A percentile compares a stretch with the other conserved stretches of the same genome.
Evolutionary conservation across 192 early-diverging fungal genomes (phyloP).

Genomic region (Coemansia sp.): DNA sequence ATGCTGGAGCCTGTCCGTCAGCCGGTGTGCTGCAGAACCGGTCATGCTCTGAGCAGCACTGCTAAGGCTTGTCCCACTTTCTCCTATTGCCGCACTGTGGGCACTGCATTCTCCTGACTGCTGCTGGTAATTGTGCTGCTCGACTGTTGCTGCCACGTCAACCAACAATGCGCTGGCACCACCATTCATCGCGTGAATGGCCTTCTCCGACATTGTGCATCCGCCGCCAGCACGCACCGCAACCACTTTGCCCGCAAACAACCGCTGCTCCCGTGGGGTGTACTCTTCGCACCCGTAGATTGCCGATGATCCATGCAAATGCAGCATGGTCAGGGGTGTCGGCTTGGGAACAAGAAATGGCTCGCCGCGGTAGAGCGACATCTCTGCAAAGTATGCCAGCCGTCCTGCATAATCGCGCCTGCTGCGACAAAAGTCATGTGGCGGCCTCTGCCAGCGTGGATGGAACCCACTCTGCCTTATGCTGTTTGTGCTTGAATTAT

Average conservation of each 20-base stretch:
- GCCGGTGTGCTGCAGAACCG: slow-evolving; percentile 4
- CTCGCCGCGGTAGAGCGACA: slow-evolving; percentile 29
- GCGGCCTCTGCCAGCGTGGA: background rate
- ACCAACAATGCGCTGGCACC: slow-evolving; percentile 43
- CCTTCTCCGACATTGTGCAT: slow-evolving; percentile 42
- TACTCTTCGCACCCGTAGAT: slow-evolving; percentile 47
- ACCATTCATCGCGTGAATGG: slow-evolving; percentile 40
- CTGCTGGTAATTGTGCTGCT: slow-evolving; percentile 3
- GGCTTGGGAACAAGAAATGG: slow-evolving; percentile 20
- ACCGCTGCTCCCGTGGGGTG: slow-evolving; percentile 28
- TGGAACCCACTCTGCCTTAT: background rate
- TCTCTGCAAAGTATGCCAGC: slow-evolving; percentile 39
- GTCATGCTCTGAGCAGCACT: background rate
- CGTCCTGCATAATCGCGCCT: slow-evolving; percentile 31
- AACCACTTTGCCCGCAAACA: slow-evolving; percentile 29
- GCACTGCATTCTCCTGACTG: background rate
- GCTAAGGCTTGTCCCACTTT: background rate
- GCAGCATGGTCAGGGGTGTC: slow-evolving; percentile 32
- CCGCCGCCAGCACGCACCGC: slow-evolving; percentile 33
- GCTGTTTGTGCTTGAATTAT: slow-evolving; percentile 9
- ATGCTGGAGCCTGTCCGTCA: slow-evolving; percentile 18
- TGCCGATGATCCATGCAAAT: slow-evolving; percentile 24
- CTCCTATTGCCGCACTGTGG: slow-evolving; percentile 10
- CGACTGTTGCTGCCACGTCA: slow-evolving; percentile 6
- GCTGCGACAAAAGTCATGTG: slow-evolving; percentile 3